Conservation (phyloP, 2,329 filamentous ascomycete genomes). For the Akanthomyces uredinophilus region DNA sequence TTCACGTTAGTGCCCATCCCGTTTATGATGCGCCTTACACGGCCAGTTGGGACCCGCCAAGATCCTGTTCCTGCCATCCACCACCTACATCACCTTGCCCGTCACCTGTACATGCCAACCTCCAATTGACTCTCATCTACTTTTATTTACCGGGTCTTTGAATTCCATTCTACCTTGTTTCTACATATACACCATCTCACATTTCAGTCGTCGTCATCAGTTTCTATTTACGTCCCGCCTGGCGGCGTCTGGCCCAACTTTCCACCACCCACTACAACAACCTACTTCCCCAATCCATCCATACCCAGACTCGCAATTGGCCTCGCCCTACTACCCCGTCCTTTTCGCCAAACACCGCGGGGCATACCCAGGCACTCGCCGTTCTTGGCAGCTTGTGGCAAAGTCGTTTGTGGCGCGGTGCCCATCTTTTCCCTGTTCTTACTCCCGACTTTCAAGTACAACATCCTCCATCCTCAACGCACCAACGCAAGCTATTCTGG, state of each 20-base stretch:
- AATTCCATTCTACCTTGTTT: not conserved
- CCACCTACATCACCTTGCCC: not conserved
- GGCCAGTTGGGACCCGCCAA: not conserved
- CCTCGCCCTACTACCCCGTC: not conserved
- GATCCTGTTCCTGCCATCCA: not conserved
- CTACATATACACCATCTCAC: not conserved
- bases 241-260: not conserved
- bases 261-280: not conserved
- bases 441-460: not conserved
- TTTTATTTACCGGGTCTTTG: not conserved
- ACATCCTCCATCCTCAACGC: not conserved
- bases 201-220: not conserved
- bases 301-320: not conserved
- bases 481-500: not conserved
- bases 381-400: slow-evolving; percentile 6
- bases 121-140: slow-evolving; percentile 10
- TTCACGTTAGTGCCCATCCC: not conserved
- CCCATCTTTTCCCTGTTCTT: not conserved
- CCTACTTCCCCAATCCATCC: not conserved
- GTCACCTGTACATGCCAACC: not conserved
- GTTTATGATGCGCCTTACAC: not conserved
- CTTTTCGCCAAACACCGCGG: not conserved
- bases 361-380: not conserved
- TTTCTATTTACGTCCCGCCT: not conserved
- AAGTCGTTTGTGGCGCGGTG: not conserved